Evolutionary conservation across 345 rosid genomes (phyloP).

Genomic region (Hypericum androsaemum): DNA sequence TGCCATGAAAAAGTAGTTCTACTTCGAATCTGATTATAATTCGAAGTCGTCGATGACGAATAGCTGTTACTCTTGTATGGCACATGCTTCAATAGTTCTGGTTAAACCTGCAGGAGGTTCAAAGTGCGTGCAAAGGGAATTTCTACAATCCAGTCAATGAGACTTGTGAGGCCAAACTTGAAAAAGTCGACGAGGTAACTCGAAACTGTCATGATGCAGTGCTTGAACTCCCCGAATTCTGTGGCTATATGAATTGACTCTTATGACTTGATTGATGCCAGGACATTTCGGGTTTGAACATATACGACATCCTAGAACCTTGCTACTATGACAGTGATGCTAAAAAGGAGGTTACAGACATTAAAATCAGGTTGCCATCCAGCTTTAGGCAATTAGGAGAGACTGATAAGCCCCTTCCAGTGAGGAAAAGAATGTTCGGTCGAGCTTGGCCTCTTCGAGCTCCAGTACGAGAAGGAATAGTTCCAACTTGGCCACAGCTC

Average conservation of each 20-base stretch:
- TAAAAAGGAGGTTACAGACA: constrained; percentile 8
- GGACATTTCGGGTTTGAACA: constrained; percentile 44
- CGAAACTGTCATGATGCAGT: neutral
- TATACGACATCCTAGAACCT: constrained; percentile 81
- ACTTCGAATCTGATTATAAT: neutral
- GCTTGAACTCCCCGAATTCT: neutral
- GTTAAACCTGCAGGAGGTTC: constrained; percentile 44
- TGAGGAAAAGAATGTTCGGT: constrained; percentile 76
- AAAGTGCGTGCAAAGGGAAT: constrained; percentile 40
- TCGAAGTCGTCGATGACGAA: too few relatives aligned
- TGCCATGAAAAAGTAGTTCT: neutral
- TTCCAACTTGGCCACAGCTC: constrained; percentile 86
- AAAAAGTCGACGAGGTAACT: constrained; percentile 45
- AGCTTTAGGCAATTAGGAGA: constrained; percentile 53
- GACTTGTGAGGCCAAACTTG: constrained; percentile 25
- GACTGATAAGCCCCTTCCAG: constrained; percentile 57
- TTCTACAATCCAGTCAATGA: constrained; percentile 27
- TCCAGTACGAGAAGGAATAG: constrained; percentile 65
- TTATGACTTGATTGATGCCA: constrained; percentile 20
- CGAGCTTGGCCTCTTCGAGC: constrained; percentile 89
- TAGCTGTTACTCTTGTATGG: neutral
- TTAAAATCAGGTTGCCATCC: constrained; percentile 41
- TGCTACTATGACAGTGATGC: constrained; percentile 40
- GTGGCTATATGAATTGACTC: constrained; percentile 4
- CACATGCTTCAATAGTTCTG: constrained; percentile 5